Conservation (phyloP, 2,329 filamentous ascomycete genomes). For the Ascochyta fabae region DNA sequence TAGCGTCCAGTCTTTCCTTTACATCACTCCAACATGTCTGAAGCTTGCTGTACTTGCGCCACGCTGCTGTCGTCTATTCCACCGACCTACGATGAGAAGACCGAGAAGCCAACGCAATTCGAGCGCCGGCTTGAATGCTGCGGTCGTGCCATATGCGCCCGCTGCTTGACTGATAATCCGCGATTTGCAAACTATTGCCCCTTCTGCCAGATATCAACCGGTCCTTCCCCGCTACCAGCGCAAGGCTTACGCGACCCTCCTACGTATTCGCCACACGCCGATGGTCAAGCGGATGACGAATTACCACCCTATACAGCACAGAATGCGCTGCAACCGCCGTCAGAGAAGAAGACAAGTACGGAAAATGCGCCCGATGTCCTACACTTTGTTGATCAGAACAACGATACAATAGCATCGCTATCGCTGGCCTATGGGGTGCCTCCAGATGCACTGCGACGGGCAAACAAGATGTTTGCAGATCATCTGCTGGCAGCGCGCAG, state of each 20-base stretch:
- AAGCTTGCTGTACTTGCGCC: conserved; percentile 75
- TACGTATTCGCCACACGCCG: conserved; percentile 61
- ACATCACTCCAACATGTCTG: conserved; percentile 32
- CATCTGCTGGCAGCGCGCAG: conserved; percentile 72
- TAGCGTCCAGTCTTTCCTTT: conserved; percentile 2
- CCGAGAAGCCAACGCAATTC: conserved; percentile 66
- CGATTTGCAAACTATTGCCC: conserved; percentile 73
- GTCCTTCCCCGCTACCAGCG: conserved; percentile 62
- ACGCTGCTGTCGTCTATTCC: conserved; percentile 63
- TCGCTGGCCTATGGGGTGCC: conserved; percentile 76
- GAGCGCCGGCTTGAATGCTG: conserved; percentile 73
- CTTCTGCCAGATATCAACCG: conserved; percentile 76
- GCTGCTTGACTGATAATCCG: conserved; percentile 71
- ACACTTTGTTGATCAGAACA: conserved; percentile 75
- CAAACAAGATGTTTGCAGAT: conserved; percentile 75
- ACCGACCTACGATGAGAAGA: conserved; percentile 59
- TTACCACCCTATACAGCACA: conserved; percentile 54
- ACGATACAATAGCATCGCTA: conserved; percentile 71
- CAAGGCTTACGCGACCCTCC: conserved; percentile 74
- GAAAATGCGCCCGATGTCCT: conserved; percentile 67
- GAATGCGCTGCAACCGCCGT: conserved; percentile 28
- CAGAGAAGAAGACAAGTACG: conserved; percentile 41
- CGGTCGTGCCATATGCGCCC: conserved; percentile 71
- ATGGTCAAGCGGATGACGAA: conserved; percentile 43
- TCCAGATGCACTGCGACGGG: conserved; percentile 64